Base-by-base conservation (phyloP, 2,329 filamentous ascomycete species). In the Plenodomus biglobosus region DNA sequence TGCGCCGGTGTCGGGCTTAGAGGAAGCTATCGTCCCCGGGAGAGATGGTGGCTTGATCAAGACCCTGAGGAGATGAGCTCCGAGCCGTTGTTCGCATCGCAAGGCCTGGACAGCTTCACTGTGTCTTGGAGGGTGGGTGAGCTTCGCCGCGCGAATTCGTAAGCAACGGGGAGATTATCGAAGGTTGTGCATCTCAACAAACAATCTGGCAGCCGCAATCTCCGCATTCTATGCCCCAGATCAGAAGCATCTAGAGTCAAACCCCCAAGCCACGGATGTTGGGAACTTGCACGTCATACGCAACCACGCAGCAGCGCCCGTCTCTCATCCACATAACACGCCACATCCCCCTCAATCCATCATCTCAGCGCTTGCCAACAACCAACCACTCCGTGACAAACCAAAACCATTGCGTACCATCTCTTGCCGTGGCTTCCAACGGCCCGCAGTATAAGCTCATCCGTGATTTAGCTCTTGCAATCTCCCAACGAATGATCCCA, bases 371-470 rank as follows among this genome's bases (percentile, higher is more conserved):
- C 8, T 34, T 18, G 17, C 32, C 17, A 35, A 38, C 40, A 16
- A 2, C 16, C 39, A 24, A 16, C 44, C 21, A 38, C 24, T 39
- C 30, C 17, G 42, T 47, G 48, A 51, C 44, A 10, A 15, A 10
- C 27, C 8, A 15, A 15, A 11, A 15, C 27, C 27, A 7, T 15
- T 15, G 27, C 6, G 22, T 15, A 32, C 27, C 20, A 39, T 46
- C 39, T 38, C 48, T 17, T 41, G 41, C 20, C 44, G 39, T 46
- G 32, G 45, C 30, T 32, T 44, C 27, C 41, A 40, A 48, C 56
- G 53, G 46, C 46, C 53, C 53, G 50, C 42, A 52, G 32, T 44
- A 50, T 52, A 56, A 52, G 47, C 48, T 48, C 50, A 42, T 39
- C 43, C 44, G 49, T 20, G 32, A 30, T 47, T 39, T 45, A 48